Percentiles rank a stretch among this genome's conserved stretches.
Conservation (phyloP, 78 protist species). For the Diacronema lutheri region DNA sequence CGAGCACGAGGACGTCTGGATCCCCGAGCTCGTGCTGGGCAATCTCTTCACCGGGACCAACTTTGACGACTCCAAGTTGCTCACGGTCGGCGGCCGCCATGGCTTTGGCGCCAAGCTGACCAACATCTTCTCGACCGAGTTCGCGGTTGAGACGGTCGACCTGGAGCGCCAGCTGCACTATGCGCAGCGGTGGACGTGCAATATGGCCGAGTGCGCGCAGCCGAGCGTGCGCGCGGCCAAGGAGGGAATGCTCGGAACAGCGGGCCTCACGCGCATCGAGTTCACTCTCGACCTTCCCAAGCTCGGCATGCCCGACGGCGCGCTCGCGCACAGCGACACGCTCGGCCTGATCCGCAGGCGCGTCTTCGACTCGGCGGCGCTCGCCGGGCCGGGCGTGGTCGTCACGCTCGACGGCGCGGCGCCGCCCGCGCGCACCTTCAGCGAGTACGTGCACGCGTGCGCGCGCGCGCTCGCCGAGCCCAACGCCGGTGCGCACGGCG, state of each 20-base stretch:
- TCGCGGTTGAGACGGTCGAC: slow-evolving; percentile 59
- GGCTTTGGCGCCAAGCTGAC: slow-evolving; percentile 97
- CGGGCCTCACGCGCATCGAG: slow-evolving; percentile 14
- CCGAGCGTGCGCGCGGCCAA: neutral
- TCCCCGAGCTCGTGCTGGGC: slow-evolving; percentile 95
- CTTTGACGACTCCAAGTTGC: slow-evolving; percentile 47
- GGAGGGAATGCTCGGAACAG: neutral
- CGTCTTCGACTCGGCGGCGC: slow-evolving; percentile 38
- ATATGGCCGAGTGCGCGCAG: neutral
- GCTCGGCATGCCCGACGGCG: neutral
- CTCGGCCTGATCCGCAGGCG: slow-evolving; percentile 26
- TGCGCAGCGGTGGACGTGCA: neutral
- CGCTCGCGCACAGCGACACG: slow-evolving; percentile 32
- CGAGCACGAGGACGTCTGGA: slow-evolving; percentile 67
- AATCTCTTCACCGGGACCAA: slow-evolving; percentile 84
- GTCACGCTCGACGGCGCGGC: slow-evolving; percentile 20
- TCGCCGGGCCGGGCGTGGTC: neutral
- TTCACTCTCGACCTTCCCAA: slow-evolving; percentile 27
- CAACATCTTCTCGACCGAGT: slow-evolving; percentile 85
- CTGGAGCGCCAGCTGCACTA: neutral
- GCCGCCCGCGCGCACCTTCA: neutral
- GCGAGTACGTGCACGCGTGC: neutral
- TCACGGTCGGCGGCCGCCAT: slow-evolving; percentile 80
- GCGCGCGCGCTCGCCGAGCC: neutral
- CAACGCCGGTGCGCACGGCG: too few relatives aligned